These are phyloP conservation scores for Cavenderia fasciculata DNA, from an alignment of 78 protist genomes.

Conservation along the genomic window DNA sequence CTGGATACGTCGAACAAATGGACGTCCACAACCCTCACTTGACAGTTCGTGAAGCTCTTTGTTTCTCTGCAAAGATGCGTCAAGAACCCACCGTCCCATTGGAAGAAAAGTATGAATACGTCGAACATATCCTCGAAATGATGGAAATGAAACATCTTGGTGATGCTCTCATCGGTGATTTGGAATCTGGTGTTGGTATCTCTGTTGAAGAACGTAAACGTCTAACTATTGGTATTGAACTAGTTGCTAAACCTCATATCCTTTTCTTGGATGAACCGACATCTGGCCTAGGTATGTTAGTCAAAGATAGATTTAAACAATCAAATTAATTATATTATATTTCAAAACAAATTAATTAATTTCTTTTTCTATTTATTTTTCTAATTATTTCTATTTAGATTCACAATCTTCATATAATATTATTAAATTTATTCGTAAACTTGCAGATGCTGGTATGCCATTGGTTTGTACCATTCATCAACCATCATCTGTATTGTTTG, in stretches of 20 bases:
- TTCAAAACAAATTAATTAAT: too few relatives aligned
- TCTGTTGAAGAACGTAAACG: slow-evolving; percentile 71
- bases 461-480: slow-evolving; percentile 50
- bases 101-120: slow-evolving; percentile 19
- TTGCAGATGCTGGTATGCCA: slow-evolving; percentile 48
- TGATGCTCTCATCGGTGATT: slow-evolving; percentile 68
- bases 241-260: slow-evolving; percentile 21
- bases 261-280: slow-evolving; percentile 40
- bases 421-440: slow-evolving; percentile 8
- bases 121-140: slow-evolving; percentile 39
- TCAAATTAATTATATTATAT: too few relatives aligned
- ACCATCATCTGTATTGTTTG: slow-evolving; percentile 38
- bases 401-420: slow-evolving; percentile 19
- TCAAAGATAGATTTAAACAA: too few relatives aligned
- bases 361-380: too few relatives aligned
- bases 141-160: slow-evolving; percentile 73
- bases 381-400: slow-evolving; percentile 6
- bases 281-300: not conserved
- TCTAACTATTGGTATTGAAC: slow-evolving; percentile 62
- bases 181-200: slow-evolving; percentile 64
- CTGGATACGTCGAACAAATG: slow-evolving; percentile 80
- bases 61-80: slow-evolving; percentile 54
- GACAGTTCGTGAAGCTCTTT: slow-evolving; percentile 64
- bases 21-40: slow-evolving; percentile 57
- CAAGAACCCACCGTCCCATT: slow-evolving; percentile 36